phyloP scores from a whole-genome alignment of 495 filamentous ascomycete genomes.

The Trichoderma asperelloides region DNA sequence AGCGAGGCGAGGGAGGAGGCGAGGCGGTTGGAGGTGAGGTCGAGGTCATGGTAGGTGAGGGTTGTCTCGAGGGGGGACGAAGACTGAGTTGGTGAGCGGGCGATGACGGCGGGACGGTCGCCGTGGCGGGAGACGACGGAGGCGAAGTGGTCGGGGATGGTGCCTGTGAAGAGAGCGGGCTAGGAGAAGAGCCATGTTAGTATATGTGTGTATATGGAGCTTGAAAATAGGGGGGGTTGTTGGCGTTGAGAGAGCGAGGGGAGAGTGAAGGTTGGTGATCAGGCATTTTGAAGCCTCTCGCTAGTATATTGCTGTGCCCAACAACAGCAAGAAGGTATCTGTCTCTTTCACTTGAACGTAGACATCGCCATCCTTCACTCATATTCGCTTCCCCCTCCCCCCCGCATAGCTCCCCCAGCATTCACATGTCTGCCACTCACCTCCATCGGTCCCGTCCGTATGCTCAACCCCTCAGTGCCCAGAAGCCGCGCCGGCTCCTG shows the following conservation, averaged over 20 bases:
- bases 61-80: slow-evolving; percentile 30
- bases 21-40: slow-evolving; percentile 66
- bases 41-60: slow-evolving; percentile 66
- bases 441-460: slow-evolving; percentile 20
- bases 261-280: too few species aligned
- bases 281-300: too few species aligned
- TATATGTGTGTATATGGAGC: neutral
- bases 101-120: slow-evolving; percentile 56
- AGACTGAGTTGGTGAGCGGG: slow-evolving; percentile 22
- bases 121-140: slow-evolving; percentile 61
- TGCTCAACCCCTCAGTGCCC: slow-evolving; percentile 16
- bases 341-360: neutral
- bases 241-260: neutral
- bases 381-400: neutral
- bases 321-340: too few species aligned
- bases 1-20: slow-evolving; percentile 62
- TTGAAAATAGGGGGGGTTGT: neutral
- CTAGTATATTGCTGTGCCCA: too few species aligned
- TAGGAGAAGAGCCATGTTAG: slow-evolving; percentile 24
- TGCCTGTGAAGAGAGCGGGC: slow-evolving; percentile 66
- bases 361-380: neutral
- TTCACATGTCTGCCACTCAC: slow-evolving; percentile 16
- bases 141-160: slow-evolving; percentile 74
- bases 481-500: neutral
- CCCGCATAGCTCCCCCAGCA: neutral